Evolutionary conservation across 202 grass and related monocot species (phyloP).

Genomic region (Alloteropsis angusta): DNA sequence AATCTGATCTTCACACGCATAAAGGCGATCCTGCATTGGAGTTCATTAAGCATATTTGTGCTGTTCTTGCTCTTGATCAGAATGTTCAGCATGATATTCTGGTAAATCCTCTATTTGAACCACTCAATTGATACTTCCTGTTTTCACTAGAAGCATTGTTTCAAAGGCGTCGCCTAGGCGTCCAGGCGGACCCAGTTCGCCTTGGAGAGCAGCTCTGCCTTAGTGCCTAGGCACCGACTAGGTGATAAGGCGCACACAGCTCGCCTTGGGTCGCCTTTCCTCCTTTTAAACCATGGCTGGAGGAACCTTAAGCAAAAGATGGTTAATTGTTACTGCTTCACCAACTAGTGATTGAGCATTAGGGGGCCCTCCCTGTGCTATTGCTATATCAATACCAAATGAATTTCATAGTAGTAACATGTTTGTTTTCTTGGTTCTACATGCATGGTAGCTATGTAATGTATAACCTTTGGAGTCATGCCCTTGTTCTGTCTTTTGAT

Average conservation of each 20-base stretch:
- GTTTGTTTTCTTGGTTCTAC: background rate
- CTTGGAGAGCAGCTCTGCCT: no score
- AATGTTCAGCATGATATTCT: constrained; percentile 92
- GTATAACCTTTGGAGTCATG: background rate
- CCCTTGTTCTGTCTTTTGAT: background rate
- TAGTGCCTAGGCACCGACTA: no score
- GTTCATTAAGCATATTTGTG: constrained; percentile 93
- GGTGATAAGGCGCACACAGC: no score
- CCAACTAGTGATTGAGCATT: background rate
- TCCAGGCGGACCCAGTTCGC: no score
- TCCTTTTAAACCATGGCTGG: no score
- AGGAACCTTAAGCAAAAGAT: background rate
- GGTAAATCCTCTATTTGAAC: constrained; percentile 49
- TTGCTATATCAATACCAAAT: constrained; percentile 3
- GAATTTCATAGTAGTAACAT: constrained; percentile 6
- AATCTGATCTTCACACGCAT: constrained; percentile 30
- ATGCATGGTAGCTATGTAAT: background rate
- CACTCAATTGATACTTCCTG: constrained; percentile 3
- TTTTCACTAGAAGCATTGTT: background rate
- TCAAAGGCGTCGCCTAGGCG: no score
- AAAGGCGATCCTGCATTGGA: constrained; percentile 85
- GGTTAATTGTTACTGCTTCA: background rate
- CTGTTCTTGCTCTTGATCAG: constrained; percentile 87
- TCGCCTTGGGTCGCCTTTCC: no score
- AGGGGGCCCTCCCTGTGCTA: background rate